phyloP scores from a whole-genome alignment of 805 yeast species.

The Yarrowia deformans region DNA sequence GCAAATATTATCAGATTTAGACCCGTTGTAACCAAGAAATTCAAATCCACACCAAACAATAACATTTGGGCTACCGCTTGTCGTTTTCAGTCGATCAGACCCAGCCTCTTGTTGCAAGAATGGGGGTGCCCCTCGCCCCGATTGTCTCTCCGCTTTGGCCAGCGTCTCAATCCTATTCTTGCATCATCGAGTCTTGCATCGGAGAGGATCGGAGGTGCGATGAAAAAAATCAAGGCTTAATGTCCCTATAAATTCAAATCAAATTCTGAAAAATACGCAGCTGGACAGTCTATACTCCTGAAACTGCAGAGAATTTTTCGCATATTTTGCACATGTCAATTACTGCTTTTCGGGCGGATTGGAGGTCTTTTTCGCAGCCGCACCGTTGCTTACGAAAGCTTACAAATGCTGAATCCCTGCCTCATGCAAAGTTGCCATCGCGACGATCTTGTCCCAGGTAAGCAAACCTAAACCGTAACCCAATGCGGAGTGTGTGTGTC shows the following conservation, averaged over 20 bases:
- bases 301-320: too few relatives aligned
- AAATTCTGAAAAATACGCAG: background rate
- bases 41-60: background rate
- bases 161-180: too few relatives aligned
- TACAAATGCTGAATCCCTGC: slow-evolving; percentile 29
- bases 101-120: background rate
- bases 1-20: too few relatives aligned
- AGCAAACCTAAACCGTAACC: background rate
- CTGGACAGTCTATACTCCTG: too few relatives aligned
- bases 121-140: background rate
- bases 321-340: too few relatives aligned
- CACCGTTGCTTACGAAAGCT: slow-evolving; percentile 27
- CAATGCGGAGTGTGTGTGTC: background rate
- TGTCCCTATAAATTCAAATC: background rate
- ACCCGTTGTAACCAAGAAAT: background rate
- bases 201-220: slow-evolving; percentile 18
- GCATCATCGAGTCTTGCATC: slow-evolving; percentile 19
- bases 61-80: background rate
- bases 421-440: slow-evolving; percentile 28
- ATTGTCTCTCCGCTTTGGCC: background rate
- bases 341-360: too few relatives aligned
- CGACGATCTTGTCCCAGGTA: slow-evolving; percentile 16
- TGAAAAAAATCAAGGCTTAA: background rate
- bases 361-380: background rate
- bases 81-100: background rate